Base-by-base conservation (phyloP, 2,329 filamentous ascomycete genomes). In the Knoxdaviesia capensis region DNA sequence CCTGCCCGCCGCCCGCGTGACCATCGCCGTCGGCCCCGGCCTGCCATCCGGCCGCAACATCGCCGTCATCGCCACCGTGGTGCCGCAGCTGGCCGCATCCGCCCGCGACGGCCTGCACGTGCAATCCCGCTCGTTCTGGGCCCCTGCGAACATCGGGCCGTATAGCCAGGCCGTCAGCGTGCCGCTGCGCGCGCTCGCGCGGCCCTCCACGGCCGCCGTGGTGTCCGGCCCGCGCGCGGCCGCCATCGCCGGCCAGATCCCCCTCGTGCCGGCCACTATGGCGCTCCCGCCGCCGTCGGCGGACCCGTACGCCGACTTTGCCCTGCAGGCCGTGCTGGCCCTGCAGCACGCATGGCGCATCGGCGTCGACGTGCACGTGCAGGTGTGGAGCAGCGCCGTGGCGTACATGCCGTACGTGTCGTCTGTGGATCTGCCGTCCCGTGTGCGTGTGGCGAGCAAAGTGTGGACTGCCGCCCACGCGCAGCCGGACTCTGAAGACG, bases 111-210 rank as follows among this genome's bases (percentile, higher is more conserved):
- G 73, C 0, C 68, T 96, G 1, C 90, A 98, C 56, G 87, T 98
- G 5, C 90, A 96, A 59, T 87, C 82, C 4, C 68, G 83, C 35
- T 93, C 85, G 7, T 96, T 96, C 65, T 98, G 90, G 90, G 90
- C 90, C 0, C 90, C 90, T 0, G 88, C 90, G 20, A 96, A 96
- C 53, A 96, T 98, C 42, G 90, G 90, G 0, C 90, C 90, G 0
- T 96, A 96, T 58, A 94, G 87, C 43, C 90, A 98, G 61, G 85
- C 86, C 4, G 43, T 59, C 8, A 51, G 50, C 31, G 38, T 41
- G 34, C 34, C 34, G n/a, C 34, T 35, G 5, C 29, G 8, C 34
- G 30, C 6, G 8, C 10, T 32, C n/a, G 28, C 7, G 6, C 8
- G 6, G 20, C 29, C 11, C 7, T 6, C 9, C 10, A 42, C 44